phyloP scores from a whole-genome alignment of 805 yeast species.

The Wickerhamiella kurtzmanii region DNA sequence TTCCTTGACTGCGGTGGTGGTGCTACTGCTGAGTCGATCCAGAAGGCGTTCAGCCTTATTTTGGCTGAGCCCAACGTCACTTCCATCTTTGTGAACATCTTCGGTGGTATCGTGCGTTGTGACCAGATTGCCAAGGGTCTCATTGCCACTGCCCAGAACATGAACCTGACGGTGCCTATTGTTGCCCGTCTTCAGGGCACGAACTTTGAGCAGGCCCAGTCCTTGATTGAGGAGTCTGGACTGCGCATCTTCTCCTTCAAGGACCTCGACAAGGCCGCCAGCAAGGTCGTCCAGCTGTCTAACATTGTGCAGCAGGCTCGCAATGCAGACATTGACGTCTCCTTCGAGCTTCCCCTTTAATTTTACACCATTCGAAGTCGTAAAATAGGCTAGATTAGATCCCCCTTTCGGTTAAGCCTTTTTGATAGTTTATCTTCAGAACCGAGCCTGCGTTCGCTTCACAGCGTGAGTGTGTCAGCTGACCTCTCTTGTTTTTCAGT shows the following conservation, averaged over 20 bases:
- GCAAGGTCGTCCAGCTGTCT: constrained; percentile 74
- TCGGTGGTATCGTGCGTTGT: constrained; percentile 99
- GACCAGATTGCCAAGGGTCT: constrained; percentile 97
- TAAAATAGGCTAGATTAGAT: no score
- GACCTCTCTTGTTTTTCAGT: no score
- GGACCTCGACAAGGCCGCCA: constrained; percentile 95
- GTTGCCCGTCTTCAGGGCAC: constrained; percentile 99
- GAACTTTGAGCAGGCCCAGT: constrained; percentile 77
- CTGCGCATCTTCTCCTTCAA: constrained; percentile 81
- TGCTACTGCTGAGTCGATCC: constrained; percentile 96
- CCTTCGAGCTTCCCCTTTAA: constrained; percentile 36
- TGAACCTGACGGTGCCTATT: constrained; percentile 83
- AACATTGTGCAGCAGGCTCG: constrained; percentile 36
- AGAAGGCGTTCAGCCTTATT: constrained; percentile 89
- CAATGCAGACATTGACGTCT: constrained; percentile 36
- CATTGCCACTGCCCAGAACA: constrained; percentile 85
- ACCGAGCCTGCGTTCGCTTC: no score
- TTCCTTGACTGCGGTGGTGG: constrained; percentile 99
- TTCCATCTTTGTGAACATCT: constrained; percentile 95
- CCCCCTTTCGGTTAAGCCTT: no score
- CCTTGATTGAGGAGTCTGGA: constrained; percentile 76
- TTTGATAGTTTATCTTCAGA: no score
- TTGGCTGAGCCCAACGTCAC: constrained; percentile 77
- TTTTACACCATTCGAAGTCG: no score
- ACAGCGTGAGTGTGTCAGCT: not conserved